Conservation (phyloP, 495 filamentous ascomycete species). For the Acidomyces sp. region DNA sequence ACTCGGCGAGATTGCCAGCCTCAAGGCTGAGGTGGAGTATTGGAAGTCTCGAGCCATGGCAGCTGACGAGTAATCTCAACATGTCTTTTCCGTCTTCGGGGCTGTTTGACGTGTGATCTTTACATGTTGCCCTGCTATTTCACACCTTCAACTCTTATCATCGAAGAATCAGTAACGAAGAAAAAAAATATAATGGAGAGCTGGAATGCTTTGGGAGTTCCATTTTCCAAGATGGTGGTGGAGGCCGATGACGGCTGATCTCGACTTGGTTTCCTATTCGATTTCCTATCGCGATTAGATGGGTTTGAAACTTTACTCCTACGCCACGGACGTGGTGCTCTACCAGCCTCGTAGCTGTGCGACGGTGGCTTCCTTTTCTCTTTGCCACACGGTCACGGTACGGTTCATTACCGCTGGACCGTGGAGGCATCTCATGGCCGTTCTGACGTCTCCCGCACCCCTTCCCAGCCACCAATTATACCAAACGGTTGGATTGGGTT, state of each 20-base stretch:
- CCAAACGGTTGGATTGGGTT: no score
- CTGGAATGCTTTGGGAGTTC: background rate
- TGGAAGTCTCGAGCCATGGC: constrained; percentile 29
- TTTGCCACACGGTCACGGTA: no score
- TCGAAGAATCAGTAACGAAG: background rate
- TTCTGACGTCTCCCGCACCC: constrained; percentile 12
- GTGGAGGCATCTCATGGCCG: background rate
- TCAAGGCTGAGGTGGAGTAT: constrained; percentile 39
- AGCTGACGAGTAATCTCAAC: constrained; percentile 13
- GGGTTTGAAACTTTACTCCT: no score
- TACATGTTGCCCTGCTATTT: background rate
- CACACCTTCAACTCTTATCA: background rate
- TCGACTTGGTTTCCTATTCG: background rate
- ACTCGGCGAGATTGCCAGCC: constrained; percentile 36
- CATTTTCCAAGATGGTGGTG: constrained; percentile 1
- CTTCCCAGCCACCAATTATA: background rate
- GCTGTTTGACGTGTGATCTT: background rate
- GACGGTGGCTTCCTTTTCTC: background rate
- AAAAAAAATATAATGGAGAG: background rate
- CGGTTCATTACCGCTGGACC: no score
- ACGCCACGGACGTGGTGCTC: constrained; percentile 1
- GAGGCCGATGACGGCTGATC: background rate
- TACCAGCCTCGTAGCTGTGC: background rate
- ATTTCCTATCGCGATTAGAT: no score
- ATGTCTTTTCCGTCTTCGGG: background rate